Conservation (phyloP, 768 basidiomycete genomes). For the Trametes maxima region DNA sequence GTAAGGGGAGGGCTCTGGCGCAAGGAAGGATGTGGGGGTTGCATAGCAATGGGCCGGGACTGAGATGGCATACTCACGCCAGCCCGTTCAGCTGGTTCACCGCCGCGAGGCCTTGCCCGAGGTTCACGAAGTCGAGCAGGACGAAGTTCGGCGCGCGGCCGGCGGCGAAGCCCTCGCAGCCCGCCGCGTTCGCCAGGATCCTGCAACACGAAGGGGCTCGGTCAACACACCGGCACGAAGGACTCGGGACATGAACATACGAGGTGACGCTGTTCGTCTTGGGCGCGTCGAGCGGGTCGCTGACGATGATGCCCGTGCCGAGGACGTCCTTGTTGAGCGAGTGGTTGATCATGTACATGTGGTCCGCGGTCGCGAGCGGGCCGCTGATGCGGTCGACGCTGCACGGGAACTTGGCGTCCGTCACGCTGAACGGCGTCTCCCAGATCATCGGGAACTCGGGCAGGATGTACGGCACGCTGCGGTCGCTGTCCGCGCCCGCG, state of each 20-base stretch:
- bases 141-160: conserved; percentile 54
- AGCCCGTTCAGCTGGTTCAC: conserved; percentile 49
- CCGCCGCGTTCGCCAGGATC: conserved; percentile 44
- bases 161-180: conserved; percentile 46
- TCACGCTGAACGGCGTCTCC: conserved; percentile 58
- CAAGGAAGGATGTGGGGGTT: not conserved
- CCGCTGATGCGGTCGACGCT: conserved; percentile 52
- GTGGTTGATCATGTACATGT: conserved; percentile 64
- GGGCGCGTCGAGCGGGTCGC: conserved; percentile 31
- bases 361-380: conserved; percentile 49
- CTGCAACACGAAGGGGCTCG: conserved; percentile 35
- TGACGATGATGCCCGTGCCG: conserved; percentile 31
- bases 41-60: not conserved
- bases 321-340: conserved; percentile 48
- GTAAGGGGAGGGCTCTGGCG: not conserved
- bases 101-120: conserved; percentile 47
- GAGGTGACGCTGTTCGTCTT: conserved; percentile 37
- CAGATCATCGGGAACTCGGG: conserved; percentile 64
- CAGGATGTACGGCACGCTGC: conserved; percentile 50
- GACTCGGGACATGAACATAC: conserved; percentile 25
- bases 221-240: conserved; percentile 38
- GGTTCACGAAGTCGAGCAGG: conserved; percentile 54
- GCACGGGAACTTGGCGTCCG: conserved; percentile 55
- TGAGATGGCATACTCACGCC: conserved; percentile 16
- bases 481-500: conserved; percentile 38